phyloP scores from a whole-genome alignment of 2,329 filamentous ascomycete species.

The Dryadomyces quercivorus region DNA sequence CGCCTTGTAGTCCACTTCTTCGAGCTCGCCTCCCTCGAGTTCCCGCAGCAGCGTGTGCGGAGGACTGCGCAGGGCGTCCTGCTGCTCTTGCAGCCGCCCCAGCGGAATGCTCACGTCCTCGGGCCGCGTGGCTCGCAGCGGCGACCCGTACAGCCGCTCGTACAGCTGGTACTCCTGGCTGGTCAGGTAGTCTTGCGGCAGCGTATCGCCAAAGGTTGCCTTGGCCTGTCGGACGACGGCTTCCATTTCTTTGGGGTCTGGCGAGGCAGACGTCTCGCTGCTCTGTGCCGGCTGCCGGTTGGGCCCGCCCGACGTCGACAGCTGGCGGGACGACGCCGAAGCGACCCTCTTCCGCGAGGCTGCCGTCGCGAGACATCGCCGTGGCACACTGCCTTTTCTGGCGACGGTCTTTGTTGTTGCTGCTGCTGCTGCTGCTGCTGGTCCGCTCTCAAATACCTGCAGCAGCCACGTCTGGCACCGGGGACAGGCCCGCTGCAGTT shows the following conservation, averaged over 20 bases:
- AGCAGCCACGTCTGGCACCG: slow-evolving; percentile 12
- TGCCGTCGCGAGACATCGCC: background rate
- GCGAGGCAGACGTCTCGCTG: background rate
- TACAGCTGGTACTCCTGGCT: slow-evolving; percentile 64
- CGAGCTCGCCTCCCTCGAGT: slow-evolving; percentile 41
- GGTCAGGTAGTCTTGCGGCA: slow-evolving; percentile 61
- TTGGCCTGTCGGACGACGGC: slow-evolving; percentile 57
- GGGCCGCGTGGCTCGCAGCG: slow-evolving; percentile 46
- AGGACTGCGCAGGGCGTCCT: slow-evolving; percentile 11
- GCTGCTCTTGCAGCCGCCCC: background rate
- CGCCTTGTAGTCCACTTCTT: slow-evolving; percentile 45
- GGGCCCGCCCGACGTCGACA: slow-evolving; percentile 5
- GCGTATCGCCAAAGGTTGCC: slow-evolving; percentile 61
- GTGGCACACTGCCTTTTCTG: background rate
- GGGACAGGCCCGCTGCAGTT: slow-evolving; percentile 12
- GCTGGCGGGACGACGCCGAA: background rate
- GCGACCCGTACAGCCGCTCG: slow-evolving; percentile 68
- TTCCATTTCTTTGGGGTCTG: slow-evolving; percentile 33
- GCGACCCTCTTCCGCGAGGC: background rate
- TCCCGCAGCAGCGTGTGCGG: slow-evolving; percentile 40
- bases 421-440: background rate
- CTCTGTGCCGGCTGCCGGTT: background rate
- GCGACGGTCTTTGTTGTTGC: background rate
- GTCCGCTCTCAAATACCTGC: slow-evolving; percentile 8
- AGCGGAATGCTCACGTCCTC: slow-evolving; percentile 43